phyloP scores from a whole-genome alignment of 495 filamentous ascomycete species.

The Neurospora terricola region DNA sequence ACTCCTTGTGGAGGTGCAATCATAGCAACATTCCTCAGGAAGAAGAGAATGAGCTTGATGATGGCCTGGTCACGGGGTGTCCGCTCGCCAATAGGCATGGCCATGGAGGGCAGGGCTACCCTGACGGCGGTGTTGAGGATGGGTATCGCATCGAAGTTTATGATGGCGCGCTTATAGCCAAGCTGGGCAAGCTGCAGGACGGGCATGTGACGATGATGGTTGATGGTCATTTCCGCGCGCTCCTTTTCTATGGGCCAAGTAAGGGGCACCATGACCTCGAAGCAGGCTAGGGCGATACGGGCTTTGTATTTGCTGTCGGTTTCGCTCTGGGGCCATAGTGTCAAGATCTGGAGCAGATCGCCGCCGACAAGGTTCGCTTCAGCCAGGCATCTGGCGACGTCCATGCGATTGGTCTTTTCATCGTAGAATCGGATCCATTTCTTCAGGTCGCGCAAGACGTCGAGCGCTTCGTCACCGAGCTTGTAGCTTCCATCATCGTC shows the following conservation, averaged over 20 bases:
- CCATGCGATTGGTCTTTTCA: constrained; percentile 85
- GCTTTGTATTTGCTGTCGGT: constrained; percentile 68
- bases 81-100: constrained; percentile 63
- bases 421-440: constrained; percentile 94
- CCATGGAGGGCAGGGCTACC: constrained; percentile 81
- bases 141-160: constrained; percentile 65
- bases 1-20: constrained; percentile 58
- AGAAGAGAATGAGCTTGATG: constrained; percentile 82
- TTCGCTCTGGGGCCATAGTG: constrained; percentile 62
- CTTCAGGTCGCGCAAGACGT: constrained; percentile 84
- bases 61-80: constrained; percentile 78
- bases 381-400: constrained; percentile 86
- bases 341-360: constrained; percentile 84
- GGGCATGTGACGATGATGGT: constrained; percentile 83
- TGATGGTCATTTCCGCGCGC: constrained; percentile 67
- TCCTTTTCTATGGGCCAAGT: constrained; percentile 90
- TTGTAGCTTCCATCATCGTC: constrained; percentile 68
- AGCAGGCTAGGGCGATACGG: constrained; percentile 60
- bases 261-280: constrained; percentile 87
- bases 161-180: constrained; percentile 77
- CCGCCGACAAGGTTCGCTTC: constrained; percentile 87
- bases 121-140: constrained; percentile 72
- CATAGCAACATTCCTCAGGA: constrained; percentile 77
- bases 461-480: constrained; percentile 86
- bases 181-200: constrained; percentile 81